Conservation (phyloP, 2,329 filamentous ascomycete species). For the Periconia macrospinosa region DNA sequence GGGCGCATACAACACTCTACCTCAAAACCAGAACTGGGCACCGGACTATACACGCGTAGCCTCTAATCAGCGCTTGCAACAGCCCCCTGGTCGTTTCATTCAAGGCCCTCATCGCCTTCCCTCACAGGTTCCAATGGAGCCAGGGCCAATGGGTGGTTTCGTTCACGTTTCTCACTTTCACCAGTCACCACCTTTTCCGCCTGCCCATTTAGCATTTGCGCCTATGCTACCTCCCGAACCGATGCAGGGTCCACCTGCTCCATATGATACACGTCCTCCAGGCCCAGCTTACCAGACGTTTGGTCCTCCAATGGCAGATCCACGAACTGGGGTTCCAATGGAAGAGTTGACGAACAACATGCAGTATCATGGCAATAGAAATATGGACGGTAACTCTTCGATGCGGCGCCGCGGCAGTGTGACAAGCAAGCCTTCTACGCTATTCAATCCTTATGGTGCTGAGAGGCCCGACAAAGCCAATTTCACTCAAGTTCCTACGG, state of each 20-base stretch:
- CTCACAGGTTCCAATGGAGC: conserved; percentile 14
- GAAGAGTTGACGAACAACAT: conserved; percentile 32
- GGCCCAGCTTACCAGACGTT: conserved; percentile 17
- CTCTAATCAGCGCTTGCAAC: conserved; percentile 16
- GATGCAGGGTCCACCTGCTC: conserved; percentile 13
- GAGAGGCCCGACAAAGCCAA: conserved; percentile 18
- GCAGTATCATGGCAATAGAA: conserved; percentile 12
- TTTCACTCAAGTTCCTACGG: conserved; percentile 18
- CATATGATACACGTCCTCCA: conserved; percentile 10
- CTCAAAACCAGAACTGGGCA: conserved; percentile 14
- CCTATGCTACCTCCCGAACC: conserved; percentile 12
- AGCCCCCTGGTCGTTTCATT: conserved; percentile 13
- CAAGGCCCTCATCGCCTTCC: conserved; percentile 15
- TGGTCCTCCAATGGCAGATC: not conserved
- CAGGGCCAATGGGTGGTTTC: conserved; percentile 7
- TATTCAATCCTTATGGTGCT: conserved; percentile 34
- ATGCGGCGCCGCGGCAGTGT: conserved; percentile 14
- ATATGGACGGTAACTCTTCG: conserved; percentile 11
- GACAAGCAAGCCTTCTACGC: conserved; percentile 2
- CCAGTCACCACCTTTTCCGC: not conserved
- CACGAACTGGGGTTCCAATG: conserved; percentile 17
- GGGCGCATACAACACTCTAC: conserved; percentile 8
- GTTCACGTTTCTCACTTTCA: conserved; percentile 6
- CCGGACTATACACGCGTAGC: conserved; percentile 13
- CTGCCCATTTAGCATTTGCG: conserved; percentile 5